phyloP scores from a whole-genome alignment of 2,329 filamentous ascomycete species.

The Ophiocordyceps camponoti-saundersi region DNA sequence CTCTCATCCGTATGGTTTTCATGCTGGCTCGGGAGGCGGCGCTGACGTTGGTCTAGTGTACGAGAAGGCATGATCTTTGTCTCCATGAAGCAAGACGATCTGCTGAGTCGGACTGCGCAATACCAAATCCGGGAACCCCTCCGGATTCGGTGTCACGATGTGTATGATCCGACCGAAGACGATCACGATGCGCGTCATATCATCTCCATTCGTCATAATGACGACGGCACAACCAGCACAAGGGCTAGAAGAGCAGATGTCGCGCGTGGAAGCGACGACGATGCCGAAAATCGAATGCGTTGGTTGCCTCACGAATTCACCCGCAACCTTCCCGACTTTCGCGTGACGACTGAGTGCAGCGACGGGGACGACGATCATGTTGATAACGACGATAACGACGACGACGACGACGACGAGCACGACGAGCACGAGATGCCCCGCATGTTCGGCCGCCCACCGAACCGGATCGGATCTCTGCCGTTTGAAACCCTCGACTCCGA shows the following conservation, averaged over 20 bases:
- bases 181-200: conserved; percentile 16
- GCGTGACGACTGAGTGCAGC: conserved; percentile 41
- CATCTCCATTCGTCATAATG: conserved; percentile 33
- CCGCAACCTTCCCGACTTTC: conserved; percentile 28
- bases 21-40: neutral
- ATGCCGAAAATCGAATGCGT: conserved; percentile 28
- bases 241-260: conserved; percentile 27
- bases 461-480: conserved; percentile 35
- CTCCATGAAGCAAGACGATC: conserved; percentile 65
- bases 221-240: conserved; percentile 31
- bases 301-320: conserved; percentile 41
- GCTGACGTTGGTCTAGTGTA: conserved; percentile 34
- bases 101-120: conserved; percentile 53
- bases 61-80: conserved; percentile 88
- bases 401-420: conserved; percentile 3
- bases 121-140: conserved; percentile 54
- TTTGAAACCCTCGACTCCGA: conserved; percentile 31
- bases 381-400: neutral
- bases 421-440: conserved; percentile 15
- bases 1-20: conserved; percentile 59
- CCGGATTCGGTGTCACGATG: too few relatives aligned
- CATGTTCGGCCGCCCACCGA: conserved; percentile 23
- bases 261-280: conserved; percentile 20
- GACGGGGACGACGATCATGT: conserved; percentile 24
- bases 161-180: conserved; percentile 2